Conservation (phyloP, 2,329 filamentous ascomycete species). For the Fusarium hostae region DNA sequence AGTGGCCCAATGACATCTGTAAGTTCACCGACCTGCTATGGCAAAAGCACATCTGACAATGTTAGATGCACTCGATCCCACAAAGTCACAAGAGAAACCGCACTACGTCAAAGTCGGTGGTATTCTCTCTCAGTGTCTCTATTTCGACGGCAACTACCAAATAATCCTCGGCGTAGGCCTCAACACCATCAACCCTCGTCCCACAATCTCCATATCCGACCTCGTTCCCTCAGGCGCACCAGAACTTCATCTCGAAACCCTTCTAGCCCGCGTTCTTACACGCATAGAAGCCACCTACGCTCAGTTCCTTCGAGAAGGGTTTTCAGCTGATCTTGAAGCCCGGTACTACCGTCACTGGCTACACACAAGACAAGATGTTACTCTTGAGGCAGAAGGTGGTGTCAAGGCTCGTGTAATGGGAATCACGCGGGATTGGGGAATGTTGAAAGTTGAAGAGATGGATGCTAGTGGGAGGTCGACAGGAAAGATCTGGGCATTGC, state of each 20-base stretch:
- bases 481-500: slow-evolving; percentile 82
- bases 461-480: slow-evolving; percentile 77
- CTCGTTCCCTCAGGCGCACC: slow-evolving; percentile 66
- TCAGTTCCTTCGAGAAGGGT: slow-evolving; percentile 79
- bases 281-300: slow-evolving; percentile 81
- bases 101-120: slow-evolving; percentile 90
- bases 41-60: neutral
- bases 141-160: slow-evolving; percentile 80
- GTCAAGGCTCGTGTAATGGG: slow-evolving; percentile 81
- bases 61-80: slow-evolving; percentile 73
- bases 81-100: slow-evolving; percentile 56
- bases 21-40: slow-evolving; percentile 37
- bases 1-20: slow-evolving; percentile 98
- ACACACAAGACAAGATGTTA: slow-evolving; percentile 78
- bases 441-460: slow-evolving; percentile 86
- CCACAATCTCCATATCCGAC: slow-evolving; percentile 86
- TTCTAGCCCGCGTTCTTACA: slow-evolving; percentile 83
- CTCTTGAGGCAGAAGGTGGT: slow-evolving; percentile 83
- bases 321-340: slow-evolving; percentile 76
- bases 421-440: slow-evolving; percentile 90
- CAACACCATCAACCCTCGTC: slow-evolving; percentile 84
- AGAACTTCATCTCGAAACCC: slow-evolving; percentile 77
- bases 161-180: slow-evolving; percentile 87
- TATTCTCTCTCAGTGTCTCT: slow-evolving; percentile 90
- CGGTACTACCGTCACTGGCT: slow-evolving; percentile 88